Evolutionary conservation across 1,284 basidiomycete genomes (phyloP).

Genomic region (Trametes pubescens): DNA sequence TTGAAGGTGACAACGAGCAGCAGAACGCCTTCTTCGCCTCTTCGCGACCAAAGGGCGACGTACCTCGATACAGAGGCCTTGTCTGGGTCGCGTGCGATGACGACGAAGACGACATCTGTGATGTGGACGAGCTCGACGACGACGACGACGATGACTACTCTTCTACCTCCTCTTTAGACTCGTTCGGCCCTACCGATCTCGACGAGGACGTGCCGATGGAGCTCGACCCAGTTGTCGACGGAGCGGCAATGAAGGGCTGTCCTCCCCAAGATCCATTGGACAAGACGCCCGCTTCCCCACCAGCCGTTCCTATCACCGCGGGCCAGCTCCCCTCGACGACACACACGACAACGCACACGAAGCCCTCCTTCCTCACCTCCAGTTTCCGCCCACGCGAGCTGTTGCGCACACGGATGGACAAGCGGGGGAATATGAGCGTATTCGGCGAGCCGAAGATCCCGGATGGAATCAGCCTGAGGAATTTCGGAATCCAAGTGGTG

Average conservation of each 20-base stretch:
- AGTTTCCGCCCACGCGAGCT: slow-evolving; percentile 50
- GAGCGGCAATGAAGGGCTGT: slow-evolving; percentile 34
- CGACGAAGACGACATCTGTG: slow-evolving; percentile 44
- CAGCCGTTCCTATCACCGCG: slow-evolving; percentile 27
- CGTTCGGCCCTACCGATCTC: slow-evolving; percentile 39
- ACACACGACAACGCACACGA: slow-evolving; percentile 27
- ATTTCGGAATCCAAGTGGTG: slow-evolving; percentile 86
- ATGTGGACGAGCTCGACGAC: slow-evolving; percentile 45
- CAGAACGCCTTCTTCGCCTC: slow-evolving; percentile 82
- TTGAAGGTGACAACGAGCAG: slow-evolving; percentile 79
- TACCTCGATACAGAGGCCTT: slow-evolving; percentile 64
- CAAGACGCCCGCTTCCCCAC: slow-evolving; percentile 25
- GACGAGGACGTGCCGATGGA: slow-evolving; percentile 43
- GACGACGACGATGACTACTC: slow-evolving; percentile 41
- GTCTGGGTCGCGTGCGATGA: slow-evolving; percentile 69
- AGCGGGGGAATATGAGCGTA: slow-evolving; percentile 58
- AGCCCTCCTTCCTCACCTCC: slow-evolving; percentile 42
- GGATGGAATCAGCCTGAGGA: slow-evolving; percentile 78
- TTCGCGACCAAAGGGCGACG: slow-evolving; percentile 37
- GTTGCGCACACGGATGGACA: slow-evolving; percentile 42
- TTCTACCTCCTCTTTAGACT: slow-evolving; percentile 47
- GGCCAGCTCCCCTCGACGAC: slow-evolving; percentile 20
- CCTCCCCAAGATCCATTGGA: slow-evolving; percentile 26
- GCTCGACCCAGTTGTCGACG: slow-evolving; percentile 35
- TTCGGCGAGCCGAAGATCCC: slow-evolving; percentile 75